Evolutionary conservation across 148 eudicot species (phyloP).

Genomic region (Mesembryanthemum crystallinum): DNA sequence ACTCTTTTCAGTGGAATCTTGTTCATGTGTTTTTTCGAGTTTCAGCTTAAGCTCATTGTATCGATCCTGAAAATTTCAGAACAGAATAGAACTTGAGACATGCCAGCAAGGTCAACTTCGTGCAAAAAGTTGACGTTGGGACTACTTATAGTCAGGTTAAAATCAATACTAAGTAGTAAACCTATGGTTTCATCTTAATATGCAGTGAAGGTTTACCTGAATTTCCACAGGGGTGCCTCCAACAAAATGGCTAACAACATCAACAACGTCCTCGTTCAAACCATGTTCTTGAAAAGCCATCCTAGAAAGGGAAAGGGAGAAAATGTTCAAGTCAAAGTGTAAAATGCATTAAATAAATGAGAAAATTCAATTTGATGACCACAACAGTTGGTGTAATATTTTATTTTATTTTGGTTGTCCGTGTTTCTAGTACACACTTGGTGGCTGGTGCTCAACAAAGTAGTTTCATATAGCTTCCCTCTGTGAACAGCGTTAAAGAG

Average conservation of each 20-base stretch:
- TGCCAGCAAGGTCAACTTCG: slow-evolving; percentile 10
- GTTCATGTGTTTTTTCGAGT: slow-evolving; percentile 26
- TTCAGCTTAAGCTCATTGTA: slow-evolving; percentile 58
- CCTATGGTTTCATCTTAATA: not conserved
- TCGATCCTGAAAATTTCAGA: slow-evolving; percentile 55
- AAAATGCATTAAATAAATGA: not conserved
- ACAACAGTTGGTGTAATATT: not conserved
- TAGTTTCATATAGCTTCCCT: not conserved
- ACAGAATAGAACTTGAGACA: not conserved
- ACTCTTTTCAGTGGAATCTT: slow-evolving; percentile 29
- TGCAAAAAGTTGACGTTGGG: not conserved
- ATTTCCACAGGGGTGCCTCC: slow-evolving; percentile 66
- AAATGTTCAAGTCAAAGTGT: slow-evolving; percentile 4
- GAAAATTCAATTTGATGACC: not conserved
- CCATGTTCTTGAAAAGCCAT: slow-evolving; percentile 69
- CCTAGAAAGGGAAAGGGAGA: slow-evolving; percentile 38
- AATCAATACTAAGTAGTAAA: not conserved
- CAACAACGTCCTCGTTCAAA: slow-evolving; percentile 52
- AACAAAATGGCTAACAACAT: slow-evolving; percentile 52
- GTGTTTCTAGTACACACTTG: not conserved
- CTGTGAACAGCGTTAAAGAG: too few relatives aligned
- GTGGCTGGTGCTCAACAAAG: not conserved
- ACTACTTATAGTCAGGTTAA: not conserved
- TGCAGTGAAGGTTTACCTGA: slow-evolving; percentile 40
- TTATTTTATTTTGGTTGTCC: not conserved